Evolutionary conservation across 495 filamentous ascomycete genomes (phyloP), one percentile per base, ranked within the genome.

Genomic region (Elasticomyces elasticus): DNA sequence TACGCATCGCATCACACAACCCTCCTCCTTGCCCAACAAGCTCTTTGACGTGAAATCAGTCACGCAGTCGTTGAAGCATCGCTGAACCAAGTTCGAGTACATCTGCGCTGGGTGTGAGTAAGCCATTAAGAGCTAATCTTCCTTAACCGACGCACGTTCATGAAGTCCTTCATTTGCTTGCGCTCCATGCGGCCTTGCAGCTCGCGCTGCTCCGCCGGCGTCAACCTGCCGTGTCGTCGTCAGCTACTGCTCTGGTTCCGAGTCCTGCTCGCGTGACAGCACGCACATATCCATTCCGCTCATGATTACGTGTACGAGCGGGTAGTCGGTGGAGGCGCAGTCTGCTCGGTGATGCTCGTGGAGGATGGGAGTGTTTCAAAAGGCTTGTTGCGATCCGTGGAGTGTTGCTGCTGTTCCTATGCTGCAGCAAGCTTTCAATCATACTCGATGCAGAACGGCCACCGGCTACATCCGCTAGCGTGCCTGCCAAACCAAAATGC

Each of bases 31-130:
- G 56, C 79, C 74, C 51, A 83, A 80, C 28, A 99, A 79, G 6
- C 87, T 87, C 74, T 96, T 96, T 76, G 87, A 92, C 66, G 89
- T 94, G 79, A 99, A 99, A 75, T 96, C 91, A 69, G 88, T 91
- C 70, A 97, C 81, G 74, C 92, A 99, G 73, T 92, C 83, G 66
- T 88, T 84, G 77, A 98, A 98, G 79, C 92, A 98, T 67, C 84
- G 76, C 67, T 94, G 86, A 55, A 97, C 89, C 55, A 99, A 83
- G 72, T 85, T 88, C 67, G 88, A 91, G 75, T 96, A 97, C 82
- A 95, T 88, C 92, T 98, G 64, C 43, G 52, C 35, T 4, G 26
- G 19, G 23, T 26, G 7, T 17, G 38, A 24, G 40, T n/a, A n/a
- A n/a, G n/a, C n/a, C n/a, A n/a, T n/a, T n/a, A n/a, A n/a, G n/a